Conservation (phyloP, 768 basidiomycete genomes). For the Melanogaster broomeanus region DNA sequence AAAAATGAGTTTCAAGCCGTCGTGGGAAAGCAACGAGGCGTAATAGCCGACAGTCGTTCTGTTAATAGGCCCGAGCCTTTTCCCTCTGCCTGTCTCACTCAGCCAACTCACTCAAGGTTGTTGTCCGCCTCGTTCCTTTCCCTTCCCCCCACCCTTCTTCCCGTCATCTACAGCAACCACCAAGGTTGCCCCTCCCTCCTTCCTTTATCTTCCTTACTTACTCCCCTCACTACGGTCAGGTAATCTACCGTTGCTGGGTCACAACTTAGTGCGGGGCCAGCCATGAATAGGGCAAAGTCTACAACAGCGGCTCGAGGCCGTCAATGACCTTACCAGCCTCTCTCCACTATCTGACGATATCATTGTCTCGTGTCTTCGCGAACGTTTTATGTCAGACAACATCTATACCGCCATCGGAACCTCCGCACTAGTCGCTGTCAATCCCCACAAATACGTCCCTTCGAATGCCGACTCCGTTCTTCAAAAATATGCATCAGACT, state of each 20-base stretch:
- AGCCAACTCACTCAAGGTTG: too few species aligned
- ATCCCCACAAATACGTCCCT: slow-evolving; percentile 89
- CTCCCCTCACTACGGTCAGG: neutral
- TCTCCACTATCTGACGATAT: slow-evolving; percentile 77
- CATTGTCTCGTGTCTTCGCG: slow-evolving; percentile 82
- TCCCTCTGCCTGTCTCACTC: too few species aligned
- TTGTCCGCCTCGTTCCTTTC: slow-evolving; percentile 20
- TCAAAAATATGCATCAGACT: slow-evolving; percentile 84
- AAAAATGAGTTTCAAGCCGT: too few species aligned
- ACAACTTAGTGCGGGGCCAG: neutral
- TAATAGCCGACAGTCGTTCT: too few species aligned
- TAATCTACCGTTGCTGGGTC: neutral
- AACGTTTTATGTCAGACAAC: slow-evolving; percentile 82
- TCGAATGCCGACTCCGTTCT: slow-evolving; percentile 83
- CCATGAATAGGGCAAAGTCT: slow-evolving; percentile 43
- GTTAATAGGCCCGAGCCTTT: too few species aligned
- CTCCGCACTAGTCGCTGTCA: slow-evolving; percentile 79
- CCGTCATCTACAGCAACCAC: slow-evolving; percentile 9
- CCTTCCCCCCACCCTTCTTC: slow-evolving; percentile 10
- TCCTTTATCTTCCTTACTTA: neutral
- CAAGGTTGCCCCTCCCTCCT: neutral
- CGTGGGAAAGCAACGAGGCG: too few species aligned
- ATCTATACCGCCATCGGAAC: slow-evolving; percentile 79
- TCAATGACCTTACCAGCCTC: slow-evolving; percentile 68
- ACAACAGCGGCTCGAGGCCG: slow-evolving; percentile 73